A percentile compares a stretch with the other conserved stretches of the same genome.
Conservation (phyloP, 1,139 yeast species). For the Saccharomyces hybrid region DNA sequence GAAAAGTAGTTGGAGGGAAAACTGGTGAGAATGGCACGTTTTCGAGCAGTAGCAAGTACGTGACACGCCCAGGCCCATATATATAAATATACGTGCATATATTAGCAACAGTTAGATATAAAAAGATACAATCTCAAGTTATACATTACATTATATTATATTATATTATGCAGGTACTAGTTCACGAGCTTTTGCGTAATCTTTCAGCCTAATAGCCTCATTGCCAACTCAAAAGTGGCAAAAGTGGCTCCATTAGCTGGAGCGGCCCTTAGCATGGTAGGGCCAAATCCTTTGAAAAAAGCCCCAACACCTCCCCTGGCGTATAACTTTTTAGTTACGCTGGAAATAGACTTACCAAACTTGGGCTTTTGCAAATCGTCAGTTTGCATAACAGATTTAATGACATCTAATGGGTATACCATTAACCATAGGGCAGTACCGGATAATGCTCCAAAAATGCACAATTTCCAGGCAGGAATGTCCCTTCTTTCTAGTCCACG, state of each 20-base stretch:
- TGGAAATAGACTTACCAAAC: slow-evolving; percentile 31
- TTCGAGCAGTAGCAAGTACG: not conserved
- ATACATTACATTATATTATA: not conserved
- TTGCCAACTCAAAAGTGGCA: slow-evolving; percentile 80
- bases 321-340: slow-evolving; percentile 47
- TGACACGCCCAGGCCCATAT: not conserved
- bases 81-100: not conserved
- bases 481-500: slow-evolving; percentile 40
- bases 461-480: slow-evolving; percentile 76
- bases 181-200: not conserved
- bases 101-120: not conserved
- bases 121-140: not conserved
- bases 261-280: slow-evolving; percentile 32
- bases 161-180: not conserved
- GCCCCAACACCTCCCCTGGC: slow-evolving; percentile 23
- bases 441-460: slow-evolving; percentile 75
- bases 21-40: not conserved
- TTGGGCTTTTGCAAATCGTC: slow-evolving; percentile 53
- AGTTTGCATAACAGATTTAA: slow-evolving; percentile 81
- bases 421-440: slow-evolving; percentile 82
- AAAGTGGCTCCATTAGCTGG: slow-evolving; percentile 97
- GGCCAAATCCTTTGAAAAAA: slow-evolving; percentile 31
- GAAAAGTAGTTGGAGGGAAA: slow-evolving; percentile 35
- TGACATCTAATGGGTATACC: slow-evolving; percentile 76
- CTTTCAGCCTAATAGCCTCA: slow-evolving; percentile 45